Base-by-base conservation (phyloP, 75 land plant genomes). In the Larix kaempferi region DNA sequence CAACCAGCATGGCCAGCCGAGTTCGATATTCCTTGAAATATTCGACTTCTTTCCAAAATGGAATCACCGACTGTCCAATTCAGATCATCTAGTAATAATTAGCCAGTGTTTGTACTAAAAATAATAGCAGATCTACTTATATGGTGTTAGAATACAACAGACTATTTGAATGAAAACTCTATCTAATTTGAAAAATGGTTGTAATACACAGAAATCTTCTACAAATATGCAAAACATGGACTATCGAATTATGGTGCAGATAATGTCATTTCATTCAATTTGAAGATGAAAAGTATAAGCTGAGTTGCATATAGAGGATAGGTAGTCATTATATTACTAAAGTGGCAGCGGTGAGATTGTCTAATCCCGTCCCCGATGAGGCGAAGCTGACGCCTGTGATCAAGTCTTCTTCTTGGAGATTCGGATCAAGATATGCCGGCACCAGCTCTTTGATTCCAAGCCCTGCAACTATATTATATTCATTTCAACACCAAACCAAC, bases 31-130 rank as follows among this genome's bases (percentile, higher is more conserved):
- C 66, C 15, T 83, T 63, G 16, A 83, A 80, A 59, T 63, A 37
- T 74, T 79, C 71, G 52, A 83, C n/a, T 77, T 83, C 84, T n/a
- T 80, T 64, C 65, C 25, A 57, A 19, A 75, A 35, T 39, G 85
- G 77, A n/a, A 83, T 62, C 33, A 80, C 78, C 44, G 71, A 71
- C 49, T 44, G 49, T 7, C 49, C 6, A 44, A 44, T 44, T 44
- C 49, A 44, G 8, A 44, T 44, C 49, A 8, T 44, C 49, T 44
- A n/a, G n/a, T n/a, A n/a, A n/a, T n/a, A n/a, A n/a, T n/a, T 44
- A 44, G 49, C 49, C 7, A 44, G 49, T 8, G 8, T 44, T 44
- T n/a, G n/a, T 44, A 44, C 49, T 44, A 44, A 41, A 41, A 44
- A 44, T 44, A 44, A 44, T 6, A 44, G 8, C 49, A 6, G 49